Percentiles rank a stretch among this genome's conserved stretches.
Evolutionary conservation across 2,329 filamentous ascomycete species (phyloP).

Genomic region (Aspergillus novofumigatus): DNA sequence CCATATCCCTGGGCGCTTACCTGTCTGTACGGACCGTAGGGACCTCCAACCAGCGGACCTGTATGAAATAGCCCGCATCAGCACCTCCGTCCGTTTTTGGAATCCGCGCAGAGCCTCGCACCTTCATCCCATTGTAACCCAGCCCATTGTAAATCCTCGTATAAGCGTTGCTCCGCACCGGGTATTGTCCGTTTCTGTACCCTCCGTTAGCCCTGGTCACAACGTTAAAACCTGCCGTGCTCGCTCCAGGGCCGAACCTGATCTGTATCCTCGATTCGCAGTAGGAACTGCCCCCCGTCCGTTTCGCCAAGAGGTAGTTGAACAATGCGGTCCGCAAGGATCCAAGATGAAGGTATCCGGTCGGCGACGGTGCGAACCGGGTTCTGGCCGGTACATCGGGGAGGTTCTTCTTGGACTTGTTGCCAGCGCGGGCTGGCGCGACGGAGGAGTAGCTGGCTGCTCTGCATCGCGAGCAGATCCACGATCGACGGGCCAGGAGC

Average conservation of each 20-base stretch:
- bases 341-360: conserved; percentile 87
- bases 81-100: neutral
- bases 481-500: conserved; percentile 28
- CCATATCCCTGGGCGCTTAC: conserved; percentile 40
- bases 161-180: conserved; percentile 73
- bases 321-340: conserved; percentile 91
- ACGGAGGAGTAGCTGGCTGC: conserved; percentile 27
- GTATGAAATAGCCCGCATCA: neutral
- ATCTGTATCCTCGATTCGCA: conserved; percentile 94
- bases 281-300: conserved; percentile 85
- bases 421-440: conserved; percentile 15
- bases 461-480: conserved; percentile 36
- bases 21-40: conserved; percentile 81
- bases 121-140: conserved; percentile 92
- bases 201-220: conserved; percentile 23
- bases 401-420: conserved; percentile 33
- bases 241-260: conserved; percentile 53
- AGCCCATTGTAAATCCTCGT: conserved; percentile 80
- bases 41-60: conserved; percentile 77
- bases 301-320: conserved; percentile 85
- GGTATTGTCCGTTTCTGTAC: conserved; percentile 71
- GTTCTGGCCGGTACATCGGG: conserved; percentile 63
- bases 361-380: conserved; percentile 92
- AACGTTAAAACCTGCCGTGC: neutral
- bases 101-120: conserved; percentile 25